Evolutionary conservation across 176 grass and related monocot genomes (phyloP).

Genomic region (Bromus sterilis): DNA sequence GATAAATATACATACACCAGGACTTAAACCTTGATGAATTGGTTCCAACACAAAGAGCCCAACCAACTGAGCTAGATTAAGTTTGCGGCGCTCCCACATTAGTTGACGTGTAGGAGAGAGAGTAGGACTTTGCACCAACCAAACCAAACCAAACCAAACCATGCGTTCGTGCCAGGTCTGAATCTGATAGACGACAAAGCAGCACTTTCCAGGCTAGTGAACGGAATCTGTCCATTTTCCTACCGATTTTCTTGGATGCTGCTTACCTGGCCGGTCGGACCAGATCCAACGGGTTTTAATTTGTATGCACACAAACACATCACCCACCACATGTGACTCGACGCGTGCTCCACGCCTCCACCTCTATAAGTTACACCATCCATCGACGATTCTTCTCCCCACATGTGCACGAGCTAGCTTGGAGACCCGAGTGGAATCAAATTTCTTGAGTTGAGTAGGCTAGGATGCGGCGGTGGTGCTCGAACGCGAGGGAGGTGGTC

Average conservation of each 20-base stretch:
- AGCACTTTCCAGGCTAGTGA: background rate
- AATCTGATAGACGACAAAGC: background rate
- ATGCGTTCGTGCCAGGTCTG: background rate
- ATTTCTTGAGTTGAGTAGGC: background rate
- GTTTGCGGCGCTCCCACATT: no score
- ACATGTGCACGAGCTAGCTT: background rate
- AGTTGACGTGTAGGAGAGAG: background rate
- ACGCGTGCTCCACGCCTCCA: no score
- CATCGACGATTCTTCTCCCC: background rate
- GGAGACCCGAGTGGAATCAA: background rate
- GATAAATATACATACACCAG: no score
- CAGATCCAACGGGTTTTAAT: background rate
- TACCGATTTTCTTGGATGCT: background rate
- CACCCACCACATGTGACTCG: background rate
- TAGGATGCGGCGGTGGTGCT: constrained; percentile 25
- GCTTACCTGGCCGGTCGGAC: background rate
- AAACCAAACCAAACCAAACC: no score
- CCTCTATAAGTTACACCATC: background rate
- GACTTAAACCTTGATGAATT: no score
- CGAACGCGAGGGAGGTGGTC: constrained; percentile 44
- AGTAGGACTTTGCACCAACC: background rate
- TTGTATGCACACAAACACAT: background rate
- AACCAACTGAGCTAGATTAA: no score
- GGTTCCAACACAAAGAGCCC: no score
- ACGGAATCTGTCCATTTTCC: background rate